Conservation (phyloP, 75 land plant species). For the Picea glauca region DNA sequence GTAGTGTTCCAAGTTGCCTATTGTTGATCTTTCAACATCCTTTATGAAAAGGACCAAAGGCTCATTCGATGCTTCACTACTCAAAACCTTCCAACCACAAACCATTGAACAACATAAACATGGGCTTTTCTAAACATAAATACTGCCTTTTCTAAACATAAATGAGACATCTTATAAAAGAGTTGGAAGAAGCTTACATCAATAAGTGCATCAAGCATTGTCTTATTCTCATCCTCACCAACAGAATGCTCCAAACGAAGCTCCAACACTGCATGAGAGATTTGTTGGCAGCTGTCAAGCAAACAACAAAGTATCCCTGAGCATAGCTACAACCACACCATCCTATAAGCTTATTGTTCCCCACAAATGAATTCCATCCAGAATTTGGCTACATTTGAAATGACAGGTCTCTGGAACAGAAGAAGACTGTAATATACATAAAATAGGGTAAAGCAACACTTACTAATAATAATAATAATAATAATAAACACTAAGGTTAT, state of each 20-base stretch:
- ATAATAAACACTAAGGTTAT: no score
- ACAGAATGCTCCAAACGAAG: slow-evolving; percentile 45
- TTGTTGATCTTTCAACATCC: slow-evolving; percentile 42
- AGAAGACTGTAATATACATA: no score
- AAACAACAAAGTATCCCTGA: slow-evolving; percentile 39
- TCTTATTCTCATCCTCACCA: slow-evolving; percentile 45
- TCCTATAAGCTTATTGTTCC: slow-evolving; percentile 8
- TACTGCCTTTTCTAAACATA: not conserved
- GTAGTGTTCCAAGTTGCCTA: slow-evolving; percentile 45
- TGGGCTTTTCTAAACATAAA: not conserved
- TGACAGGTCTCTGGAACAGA: not conserved
- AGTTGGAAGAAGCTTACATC: slow-evolving; percentile 24
- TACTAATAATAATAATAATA: no score
- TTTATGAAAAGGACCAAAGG: slow-evolving; percentile 38
- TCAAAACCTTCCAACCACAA: slow-evolving; percentile 19
- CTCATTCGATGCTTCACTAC: slow-evolving; percentile 37
- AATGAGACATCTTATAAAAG: not conserved
- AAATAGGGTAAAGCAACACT: no score
- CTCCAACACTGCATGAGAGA: slow-evolving; percentile 49
- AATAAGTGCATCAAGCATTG: slow-evolving; percentile 33
- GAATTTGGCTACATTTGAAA: not conserved
- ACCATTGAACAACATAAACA: not conserved
- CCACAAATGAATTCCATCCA: not conserved
- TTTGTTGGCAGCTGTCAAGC: slow-evolving; percentile 46
- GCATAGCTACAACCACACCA: slow-evolving; percentile 27